Base-by-base conservation (phyloP, 2,329 filamentous ascomycete species). In the Hymenoscyphus scutula region DNA sequence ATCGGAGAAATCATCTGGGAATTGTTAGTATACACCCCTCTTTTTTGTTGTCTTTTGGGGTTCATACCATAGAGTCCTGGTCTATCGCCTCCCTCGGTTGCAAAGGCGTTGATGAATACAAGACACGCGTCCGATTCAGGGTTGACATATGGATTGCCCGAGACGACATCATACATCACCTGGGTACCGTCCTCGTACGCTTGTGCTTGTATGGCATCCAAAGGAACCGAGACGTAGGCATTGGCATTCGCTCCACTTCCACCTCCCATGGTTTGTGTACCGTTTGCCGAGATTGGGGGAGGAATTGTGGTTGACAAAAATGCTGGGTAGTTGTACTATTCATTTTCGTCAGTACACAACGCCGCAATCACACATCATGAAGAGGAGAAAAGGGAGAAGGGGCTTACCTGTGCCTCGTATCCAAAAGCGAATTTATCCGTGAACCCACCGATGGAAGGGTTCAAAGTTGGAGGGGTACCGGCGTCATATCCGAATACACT, bases 41-140 rank as follows among this genome's bases (percentile, higher is more conserved):
- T 87, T 23, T 79, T 77, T 61, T 87, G 84, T 1, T 64, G 86
- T 88, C 67, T 85, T 80, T 5, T 23, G 29, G 4, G 59, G 38
- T 6, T 63, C 85, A 77, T 74, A 85, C 56, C 56, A 32, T 81
- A 80, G 48, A 91, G 77, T 7, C 80, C 80, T 0, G 83, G 78
- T 55, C 85, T 80, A 63, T 91, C 82, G 66, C 82, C 89, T 1
- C 88, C 89, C 75, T 96, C 92, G 1, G 89, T 86, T 0, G 89
- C 85, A 74, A 89, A 90, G 7, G 81, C 83, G 70, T 89, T 89
- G 67, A 85, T 82, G 67, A 89, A 84, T 0, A 89, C 84, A 1
- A 89, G 75, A 66, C 91, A 95, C 6, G 91, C 80, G 69, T 92
- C 82, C 1, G 82, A 79, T 5, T 30, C 58, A 1, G 61, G 54